phyloP scores from a whole-genome alignment of 768 basidiomycete genomes.

The Suillus weaverae region DNA sequence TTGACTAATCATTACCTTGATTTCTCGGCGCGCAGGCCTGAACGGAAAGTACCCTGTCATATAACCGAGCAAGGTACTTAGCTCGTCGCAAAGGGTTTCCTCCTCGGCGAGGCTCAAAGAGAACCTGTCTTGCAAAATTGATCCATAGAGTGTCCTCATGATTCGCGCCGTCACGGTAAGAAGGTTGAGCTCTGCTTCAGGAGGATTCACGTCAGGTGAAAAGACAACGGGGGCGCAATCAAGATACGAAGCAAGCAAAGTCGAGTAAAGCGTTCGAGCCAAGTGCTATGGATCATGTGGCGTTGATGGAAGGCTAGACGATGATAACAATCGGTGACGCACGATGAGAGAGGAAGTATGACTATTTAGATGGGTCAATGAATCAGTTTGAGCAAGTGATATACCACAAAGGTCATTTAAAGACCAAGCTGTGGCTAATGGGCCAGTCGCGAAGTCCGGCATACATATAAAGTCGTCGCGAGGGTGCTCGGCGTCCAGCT shows the following conservation, averaged over 20 bases:
- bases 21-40: constrained; percentile 49
- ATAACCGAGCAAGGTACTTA: constrained; percentile 63
- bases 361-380: constrained; percentile 12
- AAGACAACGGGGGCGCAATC: constrained; percentile 86
- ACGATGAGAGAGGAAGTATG: constrained; percentile 29
- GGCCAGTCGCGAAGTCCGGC: constrained; percentile 16
- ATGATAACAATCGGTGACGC: constrained; percentile 18
- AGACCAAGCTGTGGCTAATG: constrained; percentile 30
- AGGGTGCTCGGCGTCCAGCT: constrained; percentile 19
- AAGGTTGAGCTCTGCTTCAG: constrained; percentile 61
- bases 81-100: constrained; percentile 41
- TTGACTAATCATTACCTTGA: constrained; percentile 42
- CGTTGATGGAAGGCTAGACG: constrained; percentile 11
- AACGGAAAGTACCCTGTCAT: constrained; percentile 90
- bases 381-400: constrained; percentile 17
- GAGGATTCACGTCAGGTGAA: constrained; percentile 57
- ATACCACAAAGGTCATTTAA: constrained; percentile 33
- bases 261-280: constrained; percentile 72
- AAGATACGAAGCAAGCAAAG: constrained; percentile 79
- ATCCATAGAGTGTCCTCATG: constrained; percentile 57
- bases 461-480: constrained; percentile 33
- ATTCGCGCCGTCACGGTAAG: constrained; percentile 60
- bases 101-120: constrained; percentile 27
- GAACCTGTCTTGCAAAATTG: constrained; percentile 49
- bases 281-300: constrained; percentile 50